Conservation (phyloP, 306 rosid genomes). For the Arachis hypogaea region DNA sequence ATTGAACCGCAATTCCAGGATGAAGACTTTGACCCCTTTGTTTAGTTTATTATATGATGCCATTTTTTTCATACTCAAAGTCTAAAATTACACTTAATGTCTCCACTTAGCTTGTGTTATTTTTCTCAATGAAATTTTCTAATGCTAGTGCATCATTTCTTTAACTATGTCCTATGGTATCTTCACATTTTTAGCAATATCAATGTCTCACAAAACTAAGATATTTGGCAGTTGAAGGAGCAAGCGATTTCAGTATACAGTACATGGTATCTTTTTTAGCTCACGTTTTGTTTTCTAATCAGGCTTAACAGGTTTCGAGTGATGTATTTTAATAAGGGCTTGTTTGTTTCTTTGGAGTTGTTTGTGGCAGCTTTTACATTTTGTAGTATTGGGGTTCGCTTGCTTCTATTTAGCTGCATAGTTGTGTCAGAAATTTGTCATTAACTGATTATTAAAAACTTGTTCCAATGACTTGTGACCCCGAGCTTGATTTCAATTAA, state of each 20-base stretch:
- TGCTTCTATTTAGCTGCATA: slow-evolving; percentile 2
- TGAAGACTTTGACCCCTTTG: slow-evolving; percentile 49
- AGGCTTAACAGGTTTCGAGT: slow-evolving; percentile 42
- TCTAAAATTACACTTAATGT: slow-evolving; percentile 27
- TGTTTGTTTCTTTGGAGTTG: slow-evolving; percentile 57
- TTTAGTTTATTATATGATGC: slow-evolving; percentile 23
- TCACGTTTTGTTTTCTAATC: slow-evolving; percentile 40
- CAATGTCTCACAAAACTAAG: slow-evolving; percentile 46
- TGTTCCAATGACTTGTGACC: slow-evolving; percentile 25
- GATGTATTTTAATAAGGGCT: slow-evolving; percentile 22
- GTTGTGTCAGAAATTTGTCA: slow-evolving; percentile 28
- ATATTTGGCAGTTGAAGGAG: slow-evolving; percentile 39
- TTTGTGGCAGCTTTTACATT: slow-evolving; percentile 42
- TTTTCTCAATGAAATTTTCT: slow-evolving; percentile 39
- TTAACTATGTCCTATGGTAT: background rate
- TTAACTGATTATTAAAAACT: background rate
- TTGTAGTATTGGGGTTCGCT: slow-evolving; percentile 32
- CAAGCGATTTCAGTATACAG: slow-evolving; percentile 34
- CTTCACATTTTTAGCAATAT: slow-evolving; percentile 23
- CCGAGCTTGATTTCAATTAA: slow-evolving; percentile 24
- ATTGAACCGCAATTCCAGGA: slow-evolving; percentile 57
- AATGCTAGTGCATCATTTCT: slow-evolving; percentile 8
- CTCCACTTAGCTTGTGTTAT: background rate
- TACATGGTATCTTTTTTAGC: slow-evolving; percentile 38
- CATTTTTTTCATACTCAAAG: slow-evolving; percentile 11